Base-by-base conservation (phyloP, 139 green algal genomes). In the Haematococcus sp. region DNA sequence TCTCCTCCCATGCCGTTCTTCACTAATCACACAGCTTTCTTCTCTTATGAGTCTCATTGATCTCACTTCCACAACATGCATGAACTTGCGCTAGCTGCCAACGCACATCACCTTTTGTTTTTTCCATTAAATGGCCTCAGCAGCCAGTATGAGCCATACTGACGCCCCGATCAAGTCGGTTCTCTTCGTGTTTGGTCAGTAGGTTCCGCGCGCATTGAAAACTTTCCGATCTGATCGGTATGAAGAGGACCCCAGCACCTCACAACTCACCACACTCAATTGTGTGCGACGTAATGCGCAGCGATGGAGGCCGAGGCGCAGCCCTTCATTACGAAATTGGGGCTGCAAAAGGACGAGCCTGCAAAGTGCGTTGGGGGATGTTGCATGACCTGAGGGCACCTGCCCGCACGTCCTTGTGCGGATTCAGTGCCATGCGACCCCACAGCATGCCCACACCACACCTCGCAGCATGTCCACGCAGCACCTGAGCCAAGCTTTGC, bases 251-350 rank as follows among this genome's bases (percentile, higher is more conserved):
- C n/a, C n/a, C n/a, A n/a, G n/a, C n/a, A n/a, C n/a, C 3, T 17
- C 2, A 15, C 73, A 70, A 23, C 25, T 23, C 27, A 54, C 1
- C 23, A 40, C 49, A 44, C 31, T 58, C 11, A 11, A 11, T 49
- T 49, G 40, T 49, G 31, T 22, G 5, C 54, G n/a, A 56, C 32
- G 2, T 58, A 1, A 5, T 70, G 11, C 83, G 74, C 83, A 96
- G 94, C 94, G 13, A 98, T 98, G 93, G 83, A 95, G 49, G 92
- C 92, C 1, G 94, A 98, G 70, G 93, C 93, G 0, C 31, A 70
- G 72, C 94, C 94, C 0, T 78, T 97, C 51, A 84, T 98, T 27
- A 70, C 89, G n/a, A 51, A 69, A 0, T 65, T 98, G 1, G 76
- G 67, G 1, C 75, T 97, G 0, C 68, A 80, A 22, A 61, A 85